Conservation (phyloP, 495 filamentous ascomycete genomes). For the Tetracladium setigerum region DNA sequence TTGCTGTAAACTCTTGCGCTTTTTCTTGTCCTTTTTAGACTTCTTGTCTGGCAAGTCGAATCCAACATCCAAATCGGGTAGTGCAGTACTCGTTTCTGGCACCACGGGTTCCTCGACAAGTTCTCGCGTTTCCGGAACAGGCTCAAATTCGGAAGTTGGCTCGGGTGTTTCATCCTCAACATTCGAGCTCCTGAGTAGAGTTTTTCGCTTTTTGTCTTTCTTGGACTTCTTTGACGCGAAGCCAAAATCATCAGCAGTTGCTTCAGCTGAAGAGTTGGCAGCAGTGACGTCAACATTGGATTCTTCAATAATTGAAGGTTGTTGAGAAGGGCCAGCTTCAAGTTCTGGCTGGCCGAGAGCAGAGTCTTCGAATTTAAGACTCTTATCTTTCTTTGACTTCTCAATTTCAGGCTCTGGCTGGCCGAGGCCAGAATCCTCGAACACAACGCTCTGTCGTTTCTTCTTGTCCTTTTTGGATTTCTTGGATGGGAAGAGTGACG, state of each 20-base stretch:
- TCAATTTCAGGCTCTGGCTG: no score
- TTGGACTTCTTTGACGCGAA: conserved; percentile 30
- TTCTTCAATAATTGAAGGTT: not conserved
- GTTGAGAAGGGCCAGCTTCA: not conserved
- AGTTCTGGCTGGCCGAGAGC: no score
- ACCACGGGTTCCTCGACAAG: not conserved
- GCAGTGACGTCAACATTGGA: not conserved
- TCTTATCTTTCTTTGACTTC: no score
- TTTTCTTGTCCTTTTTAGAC: conserved; percentile 27
- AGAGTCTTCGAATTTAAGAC: no score
- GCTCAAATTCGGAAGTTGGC: not conserved
- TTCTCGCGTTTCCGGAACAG: not conserved
- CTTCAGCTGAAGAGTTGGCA: not conserved
- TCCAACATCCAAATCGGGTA: not conserved
- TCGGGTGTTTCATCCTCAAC: conserved; percentile 21
- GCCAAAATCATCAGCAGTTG: conserved; percentile 16
- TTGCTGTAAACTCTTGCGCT: conserved; percentile 2
- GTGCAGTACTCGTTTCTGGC: not conserved
- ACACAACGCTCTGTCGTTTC: not conserved
- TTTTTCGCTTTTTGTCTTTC: conserved; percentile 33
- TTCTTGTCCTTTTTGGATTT: not conserved
- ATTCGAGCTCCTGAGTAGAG: conserved; percentile 4
- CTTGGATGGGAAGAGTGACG: not conserved
- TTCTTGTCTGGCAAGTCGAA: conserved; percentile 10
- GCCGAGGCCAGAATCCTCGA: no score